phyloP scores from a whole-genome alignment of 371 early-diverging fungal genomes.

The Mucor sp. region DNA sequence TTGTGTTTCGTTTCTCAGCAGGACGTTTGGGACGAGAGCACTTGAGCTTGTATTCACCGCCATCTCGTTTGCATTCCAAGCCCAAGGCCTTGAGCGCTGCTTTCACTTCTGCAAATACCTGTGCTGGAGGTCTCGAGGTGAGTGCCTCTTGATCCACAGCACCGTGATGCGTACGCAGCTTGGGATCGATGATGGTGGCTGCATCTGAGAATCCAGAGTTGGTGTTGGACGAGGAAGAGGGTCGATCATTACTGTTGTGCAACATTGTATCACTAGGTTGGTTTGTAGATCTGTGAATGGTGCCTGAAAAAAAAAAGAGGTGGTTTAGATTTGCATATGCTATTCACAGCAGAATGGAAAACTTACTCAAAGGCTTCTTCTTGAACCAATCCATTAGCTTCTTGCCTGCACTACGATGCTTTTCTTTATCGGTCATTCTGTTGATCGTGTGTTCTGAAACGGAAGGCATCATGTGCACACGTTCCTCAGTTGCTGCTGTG shows the following conservation, averaged over 20 bases:
- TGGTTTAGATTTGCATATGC: neutral
- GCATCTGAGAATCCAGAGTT: neutral
- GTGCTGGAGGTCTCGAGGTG: slow-evolving; percentile 72
- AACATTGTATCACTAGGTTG: slow-evolving; percentile 7
- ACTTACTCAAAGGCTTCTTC: slow-evolving; percentile 63
- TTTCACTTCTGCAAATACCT: slow-evolving; percentile 70
- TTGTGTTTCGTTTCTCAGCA: neutral
- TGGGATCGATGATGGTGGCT: slow-evolving; percentile 31
- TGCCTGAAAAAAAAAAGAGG: slow-evolving; percentile 3
- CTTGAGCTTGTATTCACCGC: slow-evolving; percentile 72
- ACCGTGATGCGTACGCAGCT: slow-evolving; percentile 77
- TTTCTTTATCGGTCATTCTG: slow-evolving; percentile 34
- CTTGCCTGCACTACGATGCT: slow-evolving; percentile 57
- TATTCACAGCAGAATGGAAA: neutral
- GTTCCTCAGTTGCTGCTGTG: neutral
- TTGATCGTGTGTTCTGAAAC: slow-evolving; percentile 34
- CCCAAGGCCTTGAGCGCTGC: slow-evolving; percentile 67
- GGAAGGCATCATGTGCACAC: slow-evolving; percentile 26
- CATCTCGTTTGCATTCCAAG: slow-evolving; percentile 70
- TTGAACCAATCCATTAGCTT: slow-evolving; percentile 76
- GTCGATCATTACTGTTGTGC: slow-evolving; percentile 8
- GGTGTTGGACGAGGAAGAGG: neutral
- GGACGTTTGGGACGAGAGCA: slow-evolving; percentile 59
- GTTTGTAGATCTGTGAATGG: slow-evolving; percentile 13
- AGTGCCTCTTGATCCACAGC: slow-evolving; percentile 79